Evolutionary conservation across 768 basidiomycete species (phyloP).

Genomic region (Saitozyma podzolica): DNA sequence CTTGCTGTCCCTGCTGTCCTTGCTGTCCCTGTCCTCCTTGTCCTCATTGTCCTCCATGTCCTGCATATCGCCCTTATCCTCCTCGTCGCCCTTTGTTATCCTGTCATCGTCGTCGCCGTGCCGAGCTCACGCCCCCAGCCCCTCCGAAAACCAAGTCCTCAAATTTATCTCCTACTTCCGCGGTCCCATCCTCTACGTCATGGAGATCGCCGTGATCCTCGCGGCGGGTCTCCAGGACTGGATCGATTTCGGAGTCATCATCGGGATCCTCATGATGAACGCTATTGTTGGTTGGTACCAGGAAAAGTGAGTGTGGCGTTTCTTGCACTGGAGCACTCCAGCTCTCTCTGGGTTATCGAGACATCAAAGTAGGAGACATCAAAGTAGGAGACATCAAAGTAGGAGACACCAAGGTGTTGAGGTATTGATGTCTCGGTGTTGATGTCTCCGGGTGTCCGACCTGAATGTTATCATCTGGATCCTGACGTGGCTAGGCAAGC

Average conservation of each 20-base stretch:
- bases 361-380: background rate
- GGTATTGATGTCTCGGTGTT: background rate
- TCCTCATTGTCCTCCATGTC: no score
- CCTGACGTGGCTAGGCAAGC: constrained; percentile 50
- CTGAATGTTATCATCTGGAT: background rate
- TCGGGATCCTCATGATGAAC: constrained; percentile 51
- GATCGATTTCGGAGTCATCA: constrained; percentile 60
- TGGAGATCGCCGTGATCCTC: constrained; percentile 59
- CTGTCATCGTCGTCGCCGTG: no score
- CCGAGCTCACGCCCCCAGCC: constrained; percentile 29
- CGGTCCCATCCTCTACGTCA: constrained; percentile 57
- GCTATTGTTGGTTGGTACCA: constrained; percentile 59
- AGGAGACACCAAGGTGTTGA: background rate
- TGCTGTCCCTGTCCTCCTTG: no score
- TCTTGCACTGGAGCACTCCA: no score
- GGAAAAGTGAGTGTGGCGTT: constrained; percentile 51
- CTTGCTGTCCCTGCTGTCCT: no score
- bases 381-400: background rate
- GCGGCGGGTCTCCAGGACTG: constrained; percentile 58
- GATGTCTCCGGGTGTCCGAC: no score
- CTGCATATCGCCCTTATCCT: no score
- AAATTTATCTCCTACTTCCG: constrained; percentile 58
- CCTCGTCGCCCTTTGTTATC: constrained; percentile 17
- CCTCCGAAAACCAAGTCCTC: constrained; percentile 55
- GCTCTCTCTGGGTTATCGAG: background rate